These are phyloP conservation scores for Russula sp. DNA, from an alignment of 768 basidiomycete genomes.

Conservation along the genomic window DNA sequence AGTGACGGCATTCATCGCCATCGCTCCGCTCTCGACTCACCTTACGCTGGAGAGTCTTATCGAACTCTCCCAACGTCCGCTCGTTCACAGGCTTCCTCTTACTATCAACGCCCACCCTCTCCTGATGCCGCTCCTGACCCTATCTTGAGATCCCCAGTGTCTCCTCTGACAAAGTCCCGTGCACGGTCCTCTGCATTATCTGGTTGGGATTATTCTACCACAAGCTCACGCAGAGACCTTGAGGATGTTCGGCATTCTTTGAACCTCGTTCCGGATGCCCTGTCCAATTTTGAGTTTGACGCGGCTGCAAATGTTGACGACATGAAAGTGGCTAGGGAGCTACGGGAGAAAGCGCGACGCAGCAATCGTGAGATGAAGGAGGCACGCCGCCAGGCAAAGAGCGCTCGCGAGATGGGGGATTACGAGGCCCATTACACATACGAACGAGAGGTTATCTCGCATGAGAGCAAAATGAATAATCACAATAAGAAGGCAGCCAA, in stretches of 20 bases:
- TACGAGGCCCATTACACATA: neutral
- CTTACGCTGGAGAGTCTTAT: neutral
- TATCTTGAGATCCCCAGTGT: neutral
- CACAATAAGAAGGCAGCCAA: neutral
- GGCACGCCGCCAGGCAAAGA: neutral
- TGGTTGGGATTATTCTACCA: neutral
- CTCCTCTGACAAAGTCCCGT: neutral
- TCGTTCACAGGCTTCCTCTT: neutral
- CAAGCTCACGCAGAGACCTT: neutral
- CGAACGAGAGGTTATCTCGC: neutral
- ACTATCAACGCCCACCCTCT: neutral
- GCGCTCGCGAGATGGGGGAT: neutral
- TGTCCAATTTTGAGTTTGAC: neutral
- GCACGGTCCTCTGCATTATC: neutral
- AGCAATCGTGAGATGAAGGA: neutral
- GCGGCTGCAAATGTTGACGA: neutral
- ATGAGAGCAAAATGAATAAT: neutral
- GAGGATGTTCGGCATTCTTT: neutral
- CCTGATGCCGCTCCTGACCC: neutral
- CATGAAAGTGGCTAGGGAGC: neutral
- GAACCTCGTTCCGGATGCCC: neutral
- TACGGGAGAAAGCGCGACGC: neutral
- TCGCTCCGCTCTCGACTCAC: neutral
- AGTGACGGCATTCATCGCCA: neutral
- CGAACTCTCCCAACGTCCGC: neutral